Evolutionary conservation across 2,329 filamentous ascomycete genomes (phyloP), one percentile per base, ranked within the genome.

Genomic region (Geosmithia flava): DNA sequence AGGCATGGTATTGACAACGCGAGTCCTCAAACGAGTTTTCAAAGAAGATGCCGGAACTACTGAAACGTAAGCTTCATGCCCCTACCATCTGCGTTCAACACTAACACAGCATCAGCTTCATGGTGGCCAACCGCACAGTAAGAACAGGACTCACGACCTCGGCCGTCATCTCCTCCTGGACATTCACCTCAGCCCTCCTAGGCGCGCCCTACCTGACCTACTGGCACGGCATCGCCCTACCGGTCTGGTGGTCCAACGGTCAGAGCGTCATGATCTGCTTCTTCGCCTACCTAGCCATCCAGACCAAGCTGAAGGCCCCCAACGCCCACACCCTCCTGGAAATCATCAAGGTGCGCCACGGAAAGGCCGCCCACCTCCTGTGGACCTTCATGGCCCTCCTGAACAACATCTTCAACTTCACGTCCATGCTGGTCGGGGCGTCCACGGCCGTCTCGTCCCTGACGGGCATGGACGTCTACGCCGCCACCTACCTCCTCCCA

Each of bases 381-480:
- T 93, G 86, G 62, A 83, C 86, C 53, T 71, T 83, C 2, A 91
- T 91, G 55, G 85, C 83, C 33, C 68, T 89, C 19, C 82, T 84
- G 65, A 93, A 85, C 45, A 87, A 89, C 58, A 84, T 91, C 40
- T 72, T 93, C 8, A 87, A 93, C 42, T 89, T 85, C 2, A 78
- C 86, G 44, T 90, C 90, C 86, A 68, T 94, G 49, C 73, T 93
- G 51, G 87, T 87, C n/a, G 87, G 87, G 50, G 87, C 86, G 42
- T 54, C 57, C 0, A 55, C 59, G 0, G 87, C 88, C 1, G 75
- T 46, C 13, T 37, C 29, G 15, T 20, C 30, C 17, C 45, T 47
- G 33, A 47, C 45, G 11, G 59, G 59, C 47, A 54, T 58, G 48
- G 51, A 52, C 48, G 87, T 83, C 17, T 78, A 81, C 23, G 87